phyloP scores from a whole-genome alignment of 352 stramenopile species.

The Globisporangium mamillatum region DNA sequence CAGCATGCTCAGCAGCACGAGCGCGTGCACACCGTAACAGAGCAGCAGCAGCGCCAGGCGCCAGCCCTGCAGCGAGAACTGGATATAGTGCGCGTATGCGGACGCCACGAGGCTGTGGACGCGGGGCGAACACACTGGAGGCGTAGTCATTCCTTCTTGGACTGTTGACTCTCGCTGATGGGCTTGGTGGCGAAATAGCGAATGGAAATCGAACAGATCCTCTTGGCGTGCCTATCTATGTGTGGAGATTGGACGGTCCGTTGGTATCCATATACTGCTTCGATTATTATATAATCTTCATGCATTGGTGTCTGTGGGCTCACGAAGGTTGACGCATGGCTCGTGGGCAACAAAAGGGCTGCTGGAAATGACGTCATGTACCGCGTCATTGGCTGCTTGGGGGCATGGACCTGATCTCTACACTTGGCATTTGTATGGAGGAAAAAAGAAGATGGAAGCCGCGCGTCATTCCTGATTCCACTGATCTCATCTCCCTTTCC shows the following conservation, averaged over 20 bases:
- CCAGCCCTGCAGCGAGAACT: conserved; percentile 15
- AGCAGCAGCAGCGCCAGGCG: conserved; percentile 11
- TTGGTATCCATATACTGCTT: neutral
- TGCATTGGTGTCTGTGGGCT: neutral
- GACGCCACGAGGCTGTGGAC: neutral
- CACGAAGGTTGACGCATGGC: neutral
- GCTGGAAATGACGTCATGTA: neutral
- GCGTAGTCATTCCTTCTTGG: neutral
- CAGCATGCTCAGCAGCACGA: conserved; percentile 8
- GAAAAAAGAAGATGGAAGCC: neutral
- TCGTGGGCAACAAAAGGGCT: neutral
- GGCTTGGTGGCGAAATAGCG: neutral
- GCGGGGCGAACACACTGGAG: neutral
- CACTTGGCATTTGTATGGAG: neutral
- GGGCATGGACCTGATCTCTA: neutral
- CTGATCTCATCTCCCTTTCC: neutral
- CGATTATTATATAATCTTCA: neutral
- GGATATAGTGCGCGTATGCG: conserved; percentile 7
- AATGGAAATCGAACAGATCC: neutral
- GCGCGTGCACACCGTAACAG: neutral
- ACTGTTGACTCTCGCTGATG: neutral
- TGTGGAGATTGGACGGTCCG: neutral
- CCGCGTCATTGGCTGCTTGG: conserved; percentile 4
- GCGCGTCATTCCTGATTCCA: neutral
- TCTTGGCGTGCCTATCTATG: neutral